Percentiles rank a stretch among this genome's conserved stretches.
These are phyloP conservation scores for Mycena venus DNA, from an alignment of 768 basidiomycete genomes.

Conservation along the genomic window DNA sequence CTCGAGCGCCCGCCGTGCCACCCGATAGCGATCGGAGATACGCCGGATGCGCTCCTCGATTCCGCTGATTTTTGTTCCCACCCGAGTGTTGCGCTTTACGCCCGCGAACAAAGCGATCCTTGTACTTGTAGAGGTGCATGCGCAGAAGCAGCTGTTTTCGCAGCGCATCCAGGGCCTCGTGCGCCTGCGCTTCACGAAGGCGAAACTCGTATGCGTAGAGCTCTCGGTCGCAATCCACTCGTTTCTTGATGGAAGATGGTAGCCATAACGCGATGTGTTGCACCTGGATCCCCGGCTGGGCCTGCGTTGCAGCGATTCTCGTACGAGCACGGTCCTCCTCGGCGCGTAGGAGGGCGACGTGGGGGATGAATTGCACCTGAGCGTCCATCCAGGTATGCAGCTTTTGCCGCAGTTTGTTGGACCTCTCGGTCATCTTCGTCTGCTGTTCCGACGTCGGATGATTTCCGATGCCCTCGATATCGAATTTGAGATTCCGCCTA, in stretches of 20 bases:
- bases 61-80: conserved; percentile 29
- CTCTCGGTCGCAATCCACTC: background rate
- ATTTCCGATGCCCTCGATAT: background rate
- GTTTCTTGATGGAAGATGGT: conserved; percentile 18
- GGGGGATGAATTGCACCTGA: conserved; percentile 6
- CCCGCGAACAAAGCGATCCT: conserved; percentile 42
- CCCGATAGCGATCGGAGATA: background rate
- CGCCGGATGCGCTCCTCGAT: background rate
- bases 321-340: conserved; percentile 9
- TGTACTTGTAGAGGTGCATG: conserved; percentile 45
- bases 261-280: conserved; percentile 18
- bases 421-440: background rate
- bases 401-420: conserved; percentile 19
- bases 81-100: conserved; percentile 40
- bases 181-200: conserved; percentile 45
- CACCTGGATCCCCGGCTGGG: conserved; percentile 15
- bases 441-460: conserved; percentile 16
- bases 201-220: conserved; percentile 39
- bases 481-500: conserved; percentile 1
- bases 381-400: conserved; percentile 17
- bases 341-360: conserved; percentile 1
- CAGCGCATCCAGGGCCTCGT: conserved; percentile 43
- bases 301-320: background rate
- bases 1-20: background rate
- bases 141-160: conserved; percentile 43